phyloP scores from a whole-genome alignment of 2,329 filamentous ascomycete species.

The Diplodia intermedia region DNA sequence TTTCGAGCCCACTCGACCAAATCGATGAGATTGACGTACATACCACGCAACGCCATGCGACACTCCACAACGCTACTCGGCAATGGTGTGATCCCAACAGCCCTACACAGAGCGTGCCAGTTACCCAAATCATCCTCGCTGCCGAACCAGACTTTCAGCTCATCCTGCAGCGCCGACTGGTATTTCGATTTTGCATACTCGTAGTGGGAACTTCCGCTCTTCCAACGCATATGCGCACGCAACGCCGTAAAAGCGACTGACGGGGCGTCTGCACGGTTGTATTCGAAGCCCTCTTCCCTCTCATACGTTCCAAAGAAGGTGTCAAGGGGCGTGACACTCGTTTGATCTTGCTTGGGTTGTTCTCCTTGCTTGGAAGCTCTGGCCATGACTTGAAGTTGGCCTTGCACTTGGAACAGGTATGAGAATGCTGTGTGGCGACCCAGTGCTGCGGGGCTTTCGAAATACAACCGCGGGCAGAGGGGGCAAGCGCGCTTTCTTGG shows the following conservation, averaged over 20 bases:
- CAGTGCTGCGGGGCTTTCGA: too few relatives aligned
- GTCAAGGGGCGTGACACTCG: background rate
- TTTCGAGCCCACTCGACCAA: too few relatives aligned
- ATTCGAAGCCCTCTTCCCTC: background rate
- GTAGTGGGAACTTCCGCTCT: background rate
- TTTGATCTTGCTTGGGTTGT: too few relatives aligned
- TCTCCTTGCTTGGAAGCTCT: too few relatives aligned
- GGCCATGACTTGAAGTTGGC: too few relatives aligned
- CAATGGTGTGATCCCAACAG: background rate
- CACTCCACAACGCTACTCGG: background rate
- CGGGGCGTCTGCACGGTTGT: background rate
- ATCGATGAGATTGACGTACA: too few relatives aligned
- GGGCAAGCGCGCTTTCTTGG: too few relatives aligned
- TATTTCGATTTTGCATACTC: background rate
- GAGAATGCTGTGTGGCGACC: too few relatives aligned
- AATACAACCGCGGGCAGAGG: too few relatives aligned
- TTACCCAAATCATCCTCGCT: background rate
- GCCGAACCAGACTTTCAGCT: background rate
- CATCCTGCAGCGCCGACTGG: background rate
- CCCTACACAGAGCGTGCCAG: background rate
- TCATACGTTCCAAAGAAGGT: background rate
- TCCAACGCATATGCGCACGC: slow-evolving; percentile 1
- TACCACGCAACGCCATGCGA: too few relatives aligned
- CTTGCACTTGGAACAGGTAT: too few relatives aligned
- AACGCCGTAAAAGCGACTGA: background rate